Percentiles rank a stretch among this genome's conserved stretches.
Evolutionary conservation across 2,329 filamentous ascomycete genomes (phyloP).

Genomic region (Pseudogymnoascus sp.): DNA sequence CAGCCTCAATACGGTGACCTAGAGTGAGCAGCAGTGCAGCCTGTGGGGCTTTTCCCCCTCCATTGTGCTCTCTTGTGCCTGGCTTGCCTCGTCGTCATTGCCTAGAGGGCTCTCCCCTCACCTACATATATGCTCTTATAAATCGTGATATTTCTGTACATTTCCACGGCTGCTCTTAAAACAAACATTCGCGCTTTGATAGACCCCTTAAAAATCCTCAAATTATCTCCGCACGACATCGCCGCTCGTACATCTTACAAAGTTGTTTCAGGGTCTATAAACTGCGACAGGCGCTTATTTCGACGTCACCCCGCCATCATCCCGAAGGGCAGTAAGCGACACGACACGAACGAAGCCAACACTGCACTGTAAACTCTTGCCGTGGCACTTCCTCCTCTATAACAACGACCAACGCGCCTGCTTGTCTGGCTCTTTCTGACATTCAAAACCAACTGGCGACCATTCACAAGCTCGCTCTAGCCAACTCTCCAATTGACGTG

Average conservation of each 20-base stretch:
- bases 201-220: not conserved
- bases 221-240: not conserved
- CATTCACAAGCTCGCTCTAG: not conserved
- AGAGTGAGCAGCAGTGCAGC: conserved; percentile 1
- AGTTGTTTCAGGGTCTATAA: conserved; percentile 2
- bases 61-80: conserved; percentile 3
- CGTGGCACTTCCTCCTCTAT: not conserved
- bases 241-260: not conserved
- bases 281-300: conserved; percentile 11
- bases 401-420: not conserved
- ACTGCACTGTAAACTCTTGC: not conserved
- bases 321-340: conserved; percentile 1
- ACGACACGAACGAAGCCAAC: conserved; percentile 5
- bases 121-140: not conserved
- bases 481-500: not conserved
- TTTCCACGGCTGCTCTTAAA: not conserved
- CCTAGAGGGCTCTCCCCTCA: not conserved
- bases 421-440: not conserved
- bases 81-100: conserved; percentile 9
- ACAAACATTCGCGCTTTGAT: not conserved
- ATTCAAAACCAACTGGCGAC: not conserved
- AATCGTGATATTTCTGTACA: not conserved
- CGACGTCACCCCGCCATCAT: conserved; percentile 10
- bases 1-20: conserved; percentile 16
- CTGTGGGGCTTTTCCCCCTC: conserved; percentile 10